A percentile compares a stretch with the other conserved stretches of the same genome.
Evolutionary conservation across 371 early-diverging fungal genomes (phyloP).

Genomic region (Mortierella sp.): DNA sequence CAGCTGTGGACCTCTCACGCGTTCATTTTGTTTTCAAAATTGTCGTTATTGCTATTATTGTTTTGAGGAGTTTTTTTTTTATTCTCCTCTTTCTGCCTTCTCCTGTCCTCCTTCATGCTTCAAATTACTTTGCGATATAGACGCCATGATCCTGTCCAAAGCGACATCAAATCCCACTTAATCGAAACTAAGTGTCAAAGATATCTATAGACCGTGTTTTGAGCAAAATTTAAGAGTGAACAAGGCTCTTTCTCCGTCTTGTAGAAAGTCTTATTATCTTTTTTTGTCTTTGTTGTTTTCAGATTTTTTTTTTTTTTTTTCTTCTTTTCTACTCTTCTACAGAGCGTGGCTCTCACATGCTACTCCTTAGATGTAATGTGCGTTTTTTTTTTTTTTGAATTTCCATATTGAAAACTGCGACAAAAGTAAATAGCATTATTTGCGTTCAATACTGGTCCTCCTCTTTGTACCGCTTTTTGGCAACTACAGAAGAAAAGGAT

Average conservation of each 20-base stretch:
- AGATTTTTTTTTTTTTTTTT: neutral
- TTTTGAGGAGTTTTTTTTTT: neutral
- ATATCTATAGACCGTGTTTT: conserved; percentile 7
- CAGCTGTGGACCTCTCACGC: conserved; percentile 3
- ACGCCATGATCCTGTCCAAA: neutral
- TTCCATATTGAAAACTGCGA: no score
- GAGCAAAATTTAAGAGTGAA: conserved; percentile 4
- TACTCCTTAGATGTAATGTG: neutral
- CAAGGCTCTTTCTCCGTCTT: neutral
- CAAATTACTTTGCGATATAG: no score
- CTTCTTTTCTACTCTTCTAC: neutral
- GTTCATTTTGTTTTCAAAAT: neutral
- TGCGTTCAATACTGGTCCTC: no score
- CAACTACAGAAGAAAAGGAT: no score
- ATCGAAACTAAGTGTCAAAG: neutral
- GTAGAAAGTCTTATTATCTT: conserved; percentile 1
- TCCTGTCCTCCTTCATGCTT: neutral
- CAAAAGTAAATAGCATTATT: no score
- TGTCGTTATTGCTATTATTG: no score
- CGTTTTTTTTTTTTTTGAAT: neutral
- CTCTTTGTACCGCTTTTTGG: no score
- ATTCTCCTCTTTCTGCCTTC: neutral
- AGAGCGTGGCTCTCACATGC: conserved; percentile 2
- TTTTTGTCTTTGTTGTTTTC: neutral
- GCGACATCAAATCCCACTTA: conserved; percentile 7